These are phyloP conservation scores for Vanrija humicola DNA, from an alignment of 1,284 basidiomycete species.

Conservation along the genomic window DNA sequence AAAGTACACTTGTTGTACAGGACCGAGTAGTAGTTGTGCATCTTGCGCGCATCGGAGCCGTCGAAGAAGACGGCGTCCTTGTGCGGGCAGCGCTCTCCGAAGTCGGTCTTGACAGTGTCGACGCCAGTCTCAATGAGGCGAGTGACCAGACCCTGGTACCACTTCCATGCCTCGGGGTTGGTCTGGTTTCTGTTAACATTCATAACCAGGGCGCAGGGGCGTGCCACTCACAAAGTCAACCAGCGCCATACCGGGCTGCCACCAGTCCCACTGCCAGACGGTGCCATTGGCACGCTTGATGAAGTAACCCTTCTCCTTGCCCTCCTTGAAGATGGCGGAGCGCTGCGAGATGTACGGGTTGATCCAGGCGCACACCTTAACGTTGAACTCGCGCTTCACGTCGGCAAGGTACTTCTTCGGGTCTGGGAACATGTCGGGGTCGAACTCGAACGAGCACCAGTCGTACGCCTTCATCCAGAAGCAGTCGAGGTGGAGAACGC, in stretches of 20 bases:
- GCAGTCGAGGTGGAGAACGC: constrained; percentile 73
- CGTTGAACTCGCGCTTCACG: constrained; percentile 65
- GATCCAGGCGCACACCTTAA: constrained; percentile 68
- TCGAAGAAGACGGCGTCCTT: constrained; percentile 61
- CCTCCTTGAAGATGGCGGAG: constrained; percentile 66
- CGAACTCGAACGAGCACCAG: constrained; percentile 74
- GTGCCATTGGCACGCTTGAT: constrained; percentile 66
- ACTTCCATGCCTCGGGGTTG: constrained; percentile 64
- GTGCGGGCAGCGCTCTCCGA: constrained; percentile 63
- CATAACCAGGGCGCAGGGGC: constrained; percentile 30
- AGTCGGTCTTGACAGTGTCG: constrained; percentile 62
- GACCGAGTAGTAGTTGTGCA: constrained; percentile 55
- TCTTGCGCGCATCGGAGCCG: constrained; percentile 58
- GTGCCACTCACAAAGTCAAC: constrained; percentile 52
- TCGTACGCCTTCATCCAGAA: constrained; percentile 78
- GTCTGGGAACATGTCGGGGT: constrained; percentile 69
- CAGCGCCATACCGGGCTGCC: constrained; percentile 52
- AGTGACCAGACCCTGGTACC: constrained; percentile 61
- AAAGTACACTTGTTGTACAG: constrained; percentile 69
- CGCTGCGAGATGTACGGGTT: constrained; percentile 54
- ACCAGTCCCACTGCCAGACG: constrained; percentile 61
- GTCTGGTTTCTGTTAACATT: constrained; percentile 61
- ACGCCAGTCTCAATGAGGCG: constrained; percentile 66
- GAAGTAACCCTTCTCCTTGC: constrained; percentile 62
- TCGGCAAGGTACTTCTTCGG: constrained; percentile 62